Percentiles rank a stretch among this genome's conserved stretches.
phyloP scores from a whole-genome alignment of 2,329 filamentous ascomycete species.

The Fusarium metavorans region DNA sequence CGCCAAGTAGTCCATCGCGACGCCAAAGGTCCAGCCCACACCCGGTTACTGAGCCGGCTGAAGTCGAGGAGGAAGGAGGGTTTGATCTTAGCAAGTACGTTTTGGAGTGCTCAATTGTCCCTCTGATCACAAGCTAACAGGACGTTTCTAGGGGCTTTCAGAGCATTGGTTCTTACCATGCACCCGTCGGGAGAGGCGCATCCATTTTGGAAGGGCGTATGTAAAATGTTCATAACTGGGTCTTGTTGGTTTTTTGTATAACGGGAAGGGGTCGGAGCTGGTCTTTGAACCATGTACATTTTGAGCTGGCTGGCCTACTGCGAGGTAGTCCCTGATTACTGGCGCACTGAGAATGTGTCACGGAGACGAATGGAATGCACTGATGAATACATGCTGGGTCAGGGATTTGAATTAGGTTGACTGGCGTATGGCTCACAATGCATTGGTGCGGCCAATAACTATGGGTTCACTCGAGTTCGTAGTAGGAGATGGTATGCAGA shows the following conservation, averaged over 20 bases:
- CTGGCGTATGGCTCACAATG: not conserved
- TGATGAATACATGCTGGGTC: constrained; percentile 14
- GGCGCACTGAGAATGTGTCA: constrained; percentile 9
- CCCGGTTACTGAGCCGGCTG: constrained; percentile 47
- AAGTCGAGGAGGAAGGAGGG: constrained; percentile 62
- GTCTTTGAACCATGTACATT: constrained; percentile 16
- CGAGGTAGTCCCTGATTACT: not conserved
- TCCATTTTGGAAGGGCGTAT: constrained; percentile 55
- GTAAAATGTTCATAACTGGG: constrained; percentile 26
- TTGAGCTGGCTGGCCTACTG: not conserved
- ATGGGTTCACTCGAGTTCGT: not conserved
- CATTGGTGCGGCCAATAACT: not conserved
- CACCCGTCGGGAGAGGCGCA: constrained; percentile 62
- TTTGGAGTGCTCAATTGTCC: not conserved
- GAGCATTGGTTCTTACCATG: constrained; percentile 73
- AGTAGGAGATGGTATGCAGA: not conserved
- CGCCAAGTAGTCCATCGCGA: constrained; percentile 64
- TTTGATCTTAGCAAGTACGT: constrained; percentile 71
- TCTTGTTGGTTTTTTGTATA: constrained; percentile 16
- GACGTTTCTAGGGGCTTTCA: constrained; percentile 67
- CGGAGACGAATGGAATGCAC: constrained; percentile 31
- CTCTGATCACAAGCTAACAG: constrained; percentile 24
- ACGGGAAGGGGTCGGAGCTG: constrained; percentile 3
- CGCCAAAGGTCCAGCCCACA: constrained; percentile 50
- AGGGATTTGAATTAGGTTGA: not conserved